These are phyloP conservation scores for Plasmodium cynomolgi DNA, from an alignment of 169 alveolate species.

Conservation along the genomic window DNA sequence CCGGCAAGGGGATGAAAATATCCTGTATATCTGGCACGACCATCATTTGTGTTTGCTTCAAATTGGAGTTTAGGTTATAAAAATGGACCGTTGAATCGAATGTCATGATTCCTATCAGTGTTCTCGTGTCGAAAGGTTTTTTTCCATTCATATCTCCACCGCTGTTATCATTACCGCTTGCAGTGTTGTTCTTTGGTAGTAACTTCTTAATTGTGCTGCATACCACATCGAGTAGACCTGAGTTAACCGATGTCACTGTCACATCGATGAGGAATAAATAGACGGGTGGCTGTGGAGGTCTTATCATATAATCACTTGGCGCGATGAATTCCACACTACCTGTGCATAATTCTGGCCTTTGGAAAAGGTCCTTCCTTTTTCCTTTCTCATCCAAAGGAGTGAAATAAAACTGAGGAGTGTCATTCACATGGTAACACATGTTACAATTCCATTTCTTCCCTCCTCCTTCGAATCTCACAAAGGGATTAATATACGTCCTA, in stretches of 20 bases:
- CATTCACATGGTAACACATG: constrained; percentile 95
- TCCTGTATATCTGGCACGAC: constrained; percentile 93
- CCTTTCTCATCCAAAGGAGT: constrained; percentile 86
- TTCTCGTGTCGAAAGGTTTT: constrained; percentile 85
- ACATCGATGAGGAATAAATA: constrained; percentile 93
- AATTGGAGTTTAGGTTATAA: constrained; percentile 88
- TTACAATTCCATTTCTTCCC: constrained; percentile 98
- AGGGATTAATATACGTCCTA: constrained; percentile 96
- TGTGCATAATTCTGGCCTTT: constrained; percentile 91
- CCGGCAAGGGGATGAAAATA: constrained; percentile 94
- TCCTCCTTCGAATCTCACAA: constrained; percentile 93
- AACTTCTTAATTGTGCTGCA: constrained; percentile 90
- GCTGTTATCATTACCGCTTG: constrained; percentile 23
- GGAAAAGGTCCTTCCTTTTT: constrained; percentile 88
- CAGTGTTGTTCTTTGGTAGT: constrained; percentile 11
- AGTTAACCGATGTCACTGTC: constrained; percentile 90
- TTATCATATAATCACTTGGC: constrained; percentile 95
- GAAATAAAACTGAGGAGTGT: constrained; percentile 91
- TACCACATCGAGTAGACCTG: constrained; percentile 92
- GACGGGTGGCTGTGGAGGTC: constrained; percentile 98
- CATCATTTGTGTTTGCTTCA: constrained; percentile 92
- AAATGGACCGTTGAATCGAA: constrained; percentile 96
- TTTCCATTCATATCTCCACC: constrained; percentile 18
- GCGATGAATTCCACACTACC: constrained; percentile 97
- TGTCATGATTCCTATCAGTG: constrained; percentile 95